Evolutionary conservation across 164 flowering plant species (phyloP).

Genomic region (Nelumbo lutea): DNA sequence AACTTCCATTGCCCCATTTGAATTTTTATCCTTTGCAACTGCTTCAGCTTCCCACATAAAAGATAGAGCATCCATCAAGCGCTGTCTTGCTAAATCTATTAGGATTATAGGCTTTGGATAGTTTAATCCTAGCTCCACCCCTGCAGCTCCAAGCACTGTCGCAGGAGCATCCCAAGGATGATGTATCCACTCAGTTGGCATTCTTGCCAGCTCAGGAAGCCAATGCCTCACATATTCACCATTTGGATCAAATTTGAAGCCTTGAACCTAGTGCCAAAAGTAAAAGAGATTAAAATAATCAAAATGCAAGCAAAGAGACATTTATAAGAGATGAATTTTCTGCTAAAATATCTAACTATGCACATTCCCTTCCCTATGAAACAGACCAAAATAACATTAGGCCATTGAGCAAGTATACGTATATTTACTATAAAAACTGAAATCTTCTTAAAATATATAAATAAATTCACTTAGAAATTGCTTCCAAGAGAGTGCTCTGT

Average conservation of each 20-base stretch:
- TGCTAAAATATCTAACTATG: background rate
- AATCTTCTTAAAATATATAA: background rate
- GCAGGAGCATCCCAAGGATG: constrained; percentile 96
- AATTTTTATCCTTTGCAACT: constrained; percentile 29
- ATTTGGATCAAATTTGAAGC: constrained; percentile 74
- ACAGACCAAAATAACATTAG: background rate
- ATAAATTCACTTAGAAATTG: background rate
- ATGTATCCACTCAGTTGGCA: constrained; percentile 98
- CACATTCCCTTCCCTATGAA: background rate
- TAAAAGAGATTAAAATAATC: background rate
- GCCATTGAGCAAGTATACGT: no score
- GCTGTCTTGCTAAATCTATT: constrained; percentile 58
- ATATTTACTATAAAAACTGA: no score
- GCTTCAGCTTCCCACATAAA: constrained; percentile 63
- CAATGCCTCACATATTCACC: constrained; percentile 92
- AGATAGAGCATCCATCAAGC: constrained; percentile 51
- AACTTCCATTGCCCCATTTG: constrained; percentile 51
- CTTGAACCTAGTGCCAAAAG: constrained; percentile 57
- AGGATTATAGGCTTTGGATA: constrained; percentile 86
- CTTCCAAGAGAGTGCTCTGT: background rate
- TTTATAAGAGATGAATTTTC: background rate
- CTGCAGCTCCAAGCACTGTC: constrained; percentile 62
- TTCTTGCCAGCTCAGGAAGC: constrained; percentile 92
- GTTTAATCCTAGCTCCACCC: constrained; percentile 82
- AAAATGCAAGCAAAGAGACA: background rate